A percentile compares a stretch with the other conserved stretches of the same genome.
Evolutionary conservation across 2,329 filamentous ascomycete genomes (phyloP).

Genomic region (Ophiobolus disseminans): DNA sequence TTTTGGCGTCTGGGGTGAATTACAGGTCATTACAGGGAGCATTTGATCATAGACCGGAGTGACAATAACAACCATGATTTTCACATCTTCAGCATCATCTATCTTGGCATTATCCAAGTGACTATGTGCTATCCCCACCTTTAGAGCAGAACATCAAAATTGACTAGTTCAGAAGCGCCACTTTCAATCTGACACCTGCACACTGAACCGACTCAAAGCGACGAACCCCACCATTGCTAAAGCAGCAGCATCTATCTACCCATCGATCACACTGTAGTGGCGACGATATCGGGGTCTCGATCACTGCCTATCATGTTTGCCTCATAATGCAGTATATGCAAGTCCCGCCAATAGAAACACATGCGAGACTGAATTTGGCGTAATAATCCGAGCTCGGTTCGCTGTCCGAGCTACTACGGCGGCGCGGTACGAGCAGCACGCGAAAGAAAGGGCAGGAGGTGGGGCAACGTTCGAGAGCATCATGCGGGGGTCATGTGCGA

Average conservation of each 20-base stretch:
- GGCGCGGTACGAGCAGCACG: conserved; percentile 21
- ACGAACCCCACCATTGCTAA: conserved; percentile 14
- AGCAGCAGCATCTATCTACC: conserved; percentile 4
- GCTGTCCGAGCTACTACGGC: conserved; percentile 23
- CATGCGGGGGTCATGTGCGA: conserved; percentile 29
- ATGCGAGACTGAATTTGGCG: conserved; percentile 6
- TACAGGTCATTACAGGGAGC: no score
- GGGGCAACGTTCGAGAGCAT: conserved; percentile 20
- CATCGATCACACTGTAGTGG: conserved; percentile 6
- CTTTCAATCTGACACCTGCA: conserved; percentile 1
- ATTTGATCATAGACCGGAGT: no score
- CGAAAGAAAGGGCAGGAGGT: conserved; percentile 32
- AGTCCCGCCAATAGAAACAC: background rate
- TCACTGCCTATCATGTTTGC: conserved; percentile 15
- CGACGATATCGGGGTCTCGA: background rate
- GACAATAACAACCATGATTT: no score
- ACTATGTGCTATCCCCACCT: no score
- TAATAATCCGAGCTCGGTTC: conserved; percentile 25
- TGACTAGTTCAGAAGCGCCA: background rate
- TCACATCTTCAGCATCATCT: no score
- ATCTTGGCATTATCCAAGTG: no score
- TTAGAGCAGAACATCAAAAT: no score
- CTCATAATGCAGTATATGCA: conserved; percentile 2
- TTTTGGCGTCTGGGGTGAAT: no score
- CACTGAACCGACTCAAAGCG: conserved; percentile 19